These are phyloP conservation scores for Nelumbo lutea DNA, from an alignment of 164 flowering plant genomes.

Conservation along the genomic window DNA sequence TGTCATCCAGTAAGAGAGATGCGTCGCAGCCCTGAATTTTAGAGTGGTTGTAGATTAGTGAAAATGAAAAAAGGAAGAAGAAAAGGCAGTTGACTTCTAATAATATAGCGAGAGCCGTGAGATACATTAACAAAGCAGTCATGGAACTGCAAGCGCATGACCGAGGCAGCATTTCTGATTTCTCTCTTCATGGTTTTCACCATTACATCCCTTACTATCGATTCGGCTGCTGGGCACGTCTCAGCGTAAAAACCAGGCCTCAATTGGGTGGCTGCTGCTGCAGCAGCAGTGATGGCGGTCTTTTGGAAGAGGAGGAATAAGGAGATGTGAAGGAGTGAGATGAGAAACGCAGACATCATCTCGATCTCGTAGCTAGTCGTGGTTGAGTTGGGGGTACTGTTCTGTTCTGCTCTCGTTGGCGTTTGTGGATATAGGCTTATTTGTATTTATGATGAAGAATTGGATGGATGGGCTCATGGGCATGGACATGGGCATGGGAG, in stretches of 20 bases:
- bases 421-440: too few relatives aligned
- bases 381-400: neutral
- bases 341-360: slow-evolving; percentile 4
- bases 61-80: neutral
- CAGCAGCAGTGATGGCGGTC: neutral
- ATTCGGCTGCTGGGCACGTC: slow-evolving; percentile 71
- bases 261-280: slow-evolving; percentile 4
- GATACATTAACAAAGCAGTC: slow-evolving; percentile 91
- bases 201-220: slow-evolving; percentile 47
- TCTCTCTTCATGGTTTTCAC: slow-evolving; percentile 51
- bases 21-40: slow-evolving; percentile 83
- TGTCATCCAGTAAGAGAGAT: slow-evolving; percentile 84
- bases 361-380: neutral
- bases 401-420: too few relatives aligned
- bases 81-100: neutral
- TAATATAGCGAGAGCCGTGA: neutral
- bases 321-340: neutral
- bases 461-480: neutral
- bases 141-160: slow-evolving; percentile 94
- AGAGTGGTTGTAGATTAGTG: too few relatives aligned
- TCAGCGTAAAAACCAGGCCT: slow-evolving; percentile 51
- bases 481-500: neutral
- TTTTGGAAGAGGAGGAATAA: slow-evolving; percentile 4
- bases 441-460: neutral
- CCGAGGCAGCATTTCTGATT: slow-evolving; percentile 71